Base-by-base conservation (phyloP, 257 asterid species). In the Echites panduratus region DNA sequence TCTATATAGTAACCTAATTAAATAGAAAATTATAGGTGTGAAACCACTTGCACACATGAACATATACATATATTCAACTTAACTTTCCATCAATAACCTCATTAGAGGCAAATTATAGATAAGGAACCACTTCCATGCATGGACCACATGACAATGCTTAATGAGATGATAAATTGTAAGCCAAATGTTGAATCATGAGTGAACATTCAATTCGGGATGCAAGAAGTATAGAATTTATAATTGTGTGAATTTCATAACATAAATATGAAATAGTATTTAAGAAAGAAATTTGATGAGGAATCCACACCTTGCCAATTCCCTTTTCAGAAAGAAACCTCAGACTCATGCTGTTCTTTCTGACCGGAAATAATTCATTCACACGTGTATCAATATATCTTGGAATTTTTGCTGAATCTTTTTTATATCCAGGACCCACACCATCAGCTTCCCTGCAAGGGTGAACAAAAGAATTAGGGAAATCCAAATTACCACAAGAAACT, bases 341-440 rank as follows among this genome's bases (percentile, higher is more conserved):
- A 69, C 77, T 79, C 43, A 58, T 81, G 83, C 82, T 87, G 81
- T 76, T 85, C 85, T 91, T 93, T 45, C 84, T 85, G 76, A 80
- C 87, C 22, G 91, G 90, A 83, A 75, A 93, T 64, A 87, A 82
- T 70, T 83, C 95, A 70, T 83, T 82, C 82, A 93, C 71, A 73
- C 92, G 88, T 52, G 91, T 87, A 63, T 83, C 82, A 53, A 78
- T 63, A 75, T 80, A 87, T 65, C 90, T 87, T 0, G 85, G 86
- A 73, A 81, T 79, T 73, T 89, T 91, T 6, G 71, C 76, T 72
- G 80, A 73, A 75, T 87, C 94, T 70, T 86, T 87, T 74, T 73
- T 89, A 78, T 69, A 50, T 74, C 75, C 92, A 52, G 78, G 80
- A 75, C 75, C 76, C 54, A 75, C 80, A 78, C 83, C 89, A 81